Percentiles rank a stretch among this genome's conserved stretches.
phyloP scores from a whole-genome alignment of 768 basidiomycete genomes.

The Trametopsis cervina region DNA sequence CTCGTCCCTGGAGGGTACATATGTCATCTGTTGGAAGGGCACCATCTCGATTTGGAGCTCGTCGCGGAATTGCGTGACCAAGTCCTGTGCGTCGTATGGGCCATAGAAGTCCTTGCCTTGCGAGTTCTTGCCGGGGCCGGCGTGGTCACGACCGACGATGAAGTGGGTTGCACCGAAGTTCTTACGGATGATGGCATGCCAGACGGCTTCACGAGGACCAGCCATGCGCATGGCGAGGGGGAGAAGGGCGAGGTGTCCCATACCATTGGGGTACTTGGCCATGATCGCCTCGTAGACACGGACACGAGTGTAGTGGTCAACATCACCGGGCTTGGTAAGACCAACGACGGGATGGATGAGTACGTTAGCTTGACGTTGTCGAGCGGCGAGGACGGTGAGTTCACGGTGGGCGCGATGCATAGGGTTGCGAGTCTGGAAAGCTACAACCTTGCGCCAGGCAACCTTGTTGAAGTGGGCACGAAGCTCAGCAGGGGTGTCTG shows the following conservation, averaged over 20 bases:
- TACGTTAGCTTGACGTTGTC: conserved; percentile 91
- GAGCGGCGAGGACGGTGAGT: conserved; percentile 93
- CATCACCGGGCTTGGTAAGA: conserved; percentile 92
- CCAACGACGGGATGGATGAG: conserved; percentile 98
- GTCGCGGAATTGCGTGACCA: conserved; percentile 85
- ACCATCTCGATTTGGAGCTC: conserved; percentile 97
- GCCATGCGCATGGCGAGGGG: conserved; percentile 99
- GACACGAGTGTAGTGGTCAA: conserved; percentile 91
- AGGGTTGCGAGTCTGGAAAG: conserved; percentile 98
- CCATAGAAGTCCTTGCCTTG: conserved; percentile 95
- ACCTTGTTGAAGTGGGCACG: conserved; percentile 95
- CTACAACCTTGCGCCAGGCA: conserved; percentile 94
- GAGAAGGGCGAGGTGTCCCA: conserved; percentile 94
- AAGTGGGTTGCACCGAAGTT: conserved; percentile 99
- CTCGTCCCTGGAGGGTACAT: conserved; percentile 90
- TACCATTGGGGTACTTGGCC: conserved; percentile 96
- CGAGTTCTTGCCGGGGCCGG: conserved; percentile 98
- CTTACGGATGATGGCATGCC: conserved; percentile 99
- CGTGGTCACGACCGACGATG: conserved; percentile 90
- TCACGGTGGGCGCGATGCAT: conserved; percentile 99
- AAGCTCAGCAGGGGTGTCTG: conserved; percentile 89
- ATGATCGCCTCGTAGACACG: conserved; percentile 98
- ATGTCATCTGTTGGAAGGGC: conserved; percentile 95
- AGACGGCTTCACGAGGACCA: conserved; percentile 95
- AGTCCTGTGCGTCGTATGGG: conserved; percentile 90